phyloP scores from a whole-genome alignment of 306 rosid genomes.

The Cucumis hystrix region DNA sequence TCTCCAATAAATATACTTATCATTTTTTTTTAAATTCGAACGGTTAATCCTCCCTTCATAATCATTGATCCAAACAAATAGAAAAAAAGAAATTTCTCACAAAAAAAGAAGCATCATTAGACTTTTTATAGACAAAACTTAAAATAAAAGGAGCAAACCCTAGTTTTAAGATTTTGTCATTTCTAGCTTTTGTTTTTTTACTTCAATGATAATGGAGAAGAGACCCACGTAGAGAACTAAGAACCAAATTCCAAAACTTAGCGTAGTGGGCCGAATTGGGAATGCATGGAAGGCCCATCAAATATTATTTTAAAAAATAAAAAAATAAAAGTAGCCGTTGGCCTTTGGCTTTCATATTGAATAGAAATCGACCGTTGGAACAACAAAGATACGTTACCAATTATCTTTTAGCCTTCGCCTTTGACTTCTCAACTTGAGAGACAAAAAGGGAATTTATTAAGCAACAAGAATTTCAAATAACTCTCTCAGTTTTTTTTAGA shows the following conservation, averaged over 20 bases:
- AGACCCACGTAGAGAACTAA: not conserved
- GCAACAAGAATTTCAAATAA: constrained; percentile 13
- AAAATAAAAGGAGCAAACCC: not conserved
- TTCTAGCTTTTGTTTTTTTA: not conserved
- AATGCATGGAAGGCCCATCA: constrained; percentile 10
- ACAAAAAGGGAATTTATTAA: constrained; percentile 14
- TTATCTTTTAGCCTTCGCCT: constrained; percentile 8
- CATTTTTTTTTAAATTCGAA: not conserved
- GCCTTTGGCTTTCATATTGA: constrained; percentile 15
- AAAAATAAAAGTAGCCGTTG: constrained; percentile 52
- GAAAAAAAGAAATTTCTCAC: not conserved
- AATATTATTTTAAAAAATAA: not conserved
- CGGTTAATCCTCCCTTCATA: not conserved
- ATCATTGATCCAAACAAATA: not conserved
- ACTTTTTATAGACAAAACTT: not conserved
- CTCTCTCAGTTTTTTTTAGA: not conserved
- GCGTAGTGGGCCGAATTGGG: constrained; percentile 2
- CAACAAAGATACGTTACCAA: constrained; percentile 28
- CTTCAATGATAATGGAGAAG: not conserved
- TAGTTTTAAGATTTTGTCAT: not conserved
- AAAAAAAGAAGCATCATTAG: not conserved
- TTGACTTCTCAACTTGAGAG: constrained; percentile 36
- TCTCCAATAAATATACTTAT: not conserved
- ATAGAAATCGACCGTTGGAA: constrained; percentile 66
- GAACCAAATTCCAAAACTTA: not conserved